Percentiles rank a stretch among this genome's conserved stretches.
These are phyloP conservation scores for Chlorella sp. DNA, from an alignment of 139 green algal genomes.

Conservation along the genomic window DNA sequence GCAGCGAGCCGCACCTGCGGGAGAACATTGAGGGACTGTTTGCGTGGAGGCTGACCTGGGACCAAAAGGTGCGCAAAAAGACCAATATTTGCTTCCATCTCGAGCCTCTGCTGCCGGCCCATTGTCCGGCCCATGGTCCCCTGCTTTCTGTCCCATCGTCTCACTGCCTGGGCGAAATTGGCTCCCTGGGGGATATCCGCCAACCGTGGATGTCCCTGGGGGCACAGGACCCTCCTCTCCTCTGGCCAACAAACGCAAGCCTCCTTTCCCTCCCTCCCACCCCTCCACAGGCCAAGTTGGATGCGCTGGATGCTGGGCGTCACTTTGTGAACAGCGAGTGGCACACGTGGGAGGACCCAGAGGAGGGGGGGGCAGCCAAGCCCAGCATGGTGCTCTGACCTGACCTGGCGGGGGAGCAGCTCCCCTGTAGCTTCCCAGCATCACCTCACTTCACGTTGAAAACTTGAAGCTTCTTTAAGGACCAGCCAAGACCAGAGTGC, in stretches of 20 bases:
- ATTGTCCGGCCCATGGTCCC: no score
- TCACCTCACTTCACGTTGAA: no score
- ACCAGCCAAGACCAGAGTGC: constrained; percentile 35
- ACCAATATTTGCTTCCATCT: no score
- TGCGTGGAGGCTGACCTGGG: constrained; percentile 57
- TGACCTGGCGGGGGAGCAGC: not conserved
- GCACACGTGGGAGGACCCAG: constrained; percentile 62
- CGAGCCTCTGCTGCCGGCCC: no score
- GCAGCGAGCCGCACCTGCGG: constrained; percentile 49
- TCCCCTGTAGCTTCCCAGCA: no score
- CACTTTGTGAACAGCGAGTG: constrained; percentile 55
- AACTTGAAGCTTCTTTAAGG: not conserved
- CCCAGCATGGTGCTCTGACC: constrained; percentile 33
- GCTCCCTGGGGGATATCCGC: no score
- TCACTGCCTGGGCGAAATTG: no score
- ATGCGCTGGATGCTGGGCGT: constrained; percentile 57
- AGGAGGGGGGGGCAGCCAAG: constrained; percentile 49
- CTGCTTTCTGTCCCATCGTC: no score
- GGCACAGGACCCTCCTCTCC: no score
- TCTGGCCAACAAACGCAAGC: not conserved
- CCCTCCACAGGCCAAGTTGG: constrained; percentile 50
- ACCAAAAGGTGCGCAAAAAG: constrained; percentile 69
- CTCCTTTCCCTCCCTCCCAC: not conserved
- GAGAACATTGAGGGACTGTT: constrained; percentile 68
- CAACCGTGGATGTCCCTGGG: no score